Evolutionary conservation across 2,329 filamentous ascomycete species (phyloP), one percentile per base, ranked within the genome.

Genomic region (Calonectria leucothoes): DNA sequence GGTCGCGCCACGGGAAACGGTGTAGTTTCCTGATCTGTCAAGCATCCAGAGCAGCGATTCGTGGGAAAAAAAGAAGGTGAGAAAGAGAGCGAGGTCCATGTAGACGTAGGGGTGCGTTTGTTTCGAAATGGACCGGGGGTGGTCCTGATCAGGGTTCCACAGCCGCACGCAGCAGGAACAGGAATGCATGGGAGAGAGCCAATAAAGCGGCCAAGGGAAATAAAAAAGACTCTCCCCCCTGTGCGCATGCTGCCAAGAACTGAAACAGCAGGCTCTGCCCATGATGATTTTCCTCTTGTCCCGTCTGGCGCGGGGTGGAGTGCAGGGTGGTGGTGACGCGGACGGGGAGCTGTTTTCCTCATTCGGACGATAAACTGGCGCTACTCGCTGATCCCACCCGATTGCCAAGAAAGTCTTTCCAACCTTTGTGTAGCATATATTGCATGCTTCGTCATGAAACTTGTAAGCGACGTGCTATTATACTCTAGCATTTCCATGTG

Each of bases 1-100:
- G 23, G 69, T 70, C 65, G 23, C 35, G 65, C 70, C 52, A 69
- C 23, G 51, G 27, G 37, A 31, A 31, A 45, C 59, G 37, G 59
- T 42, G 59, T 14, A 33, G 20, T 59, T 39, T 6, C 55, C 55
- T 10, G 14, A 37, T 59, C 23, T 35, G 55, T 59, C 33, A 23
- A 23, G 23, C 33, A 33, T 12, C 17, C 25, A 6, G 23, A 6
- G n/a, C 8, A 17, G 48, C 7, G 59, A 37, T 31, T 57, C 27
- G 39, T 52, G 27, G 31, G 61, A 59, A 66, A 37, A 37, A 64
- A 49, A 45, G n/a, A 29, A 35, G 14, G 29, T 31, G n/a, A 29
- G 17, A 55, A 29, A 37, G 35, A 39, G n/a, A 29, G 29, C 14
- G 35, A 45, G 8, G 31, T 51, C n/a, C n/a, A n/a, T n/a, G n/a